Base-by-base conservation (phyloP, 257 asterid genomes). In the Salvia splendens region DNA sequence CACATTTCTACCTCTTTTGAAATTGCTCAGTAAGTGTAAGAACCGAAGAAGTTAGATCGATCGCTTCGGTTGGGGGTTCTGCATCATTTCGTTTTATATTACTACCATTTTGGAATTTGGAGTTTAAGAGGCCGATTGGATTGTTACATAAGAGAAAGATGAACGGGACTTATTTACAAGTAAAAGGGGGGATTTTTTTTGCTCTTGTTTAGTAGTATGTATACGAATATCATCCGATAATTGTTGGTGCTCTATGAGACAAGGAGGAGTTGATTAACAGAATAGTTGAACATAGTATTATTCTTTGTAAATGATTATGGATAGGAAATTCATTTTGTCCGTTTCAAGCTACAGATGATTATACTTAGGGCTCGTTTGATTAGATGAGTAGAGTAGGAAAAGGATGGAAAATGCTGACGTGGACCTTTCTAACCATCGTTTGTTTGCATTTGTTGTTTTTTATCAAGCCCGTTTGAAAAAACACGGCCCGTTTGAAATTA, bases 1-100 rank as follows among this genome's bases (percentile, higher is more conserved):
- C 40, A 20, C 6, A 4, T 53, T 2, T 46, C 8, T 56, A 35
- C 56, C 15, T n/a, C 36, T 52, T 12, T 10, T 62, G 30, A 12
- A 62, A 53, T 14, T 56, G 62, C 9, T 47, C 61, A 45, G 15
- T 12, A 43, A 24, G 67, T 33, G 61, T 14, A 16, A 50, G 72
- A 28, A 70, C 53, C 30, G 20, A 16, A 50, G 72, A 28, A 70
- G 64, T 30, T 67, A 30, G 71, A 71, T 76, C 73, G 33, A 51
- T 40, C 43, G 33, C 5, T 55, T 12, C 17, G 24, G 1, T 24
- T 14, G 38, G 32, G 35, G 32, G 49, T 73, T 63, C 12, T 20
- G 54, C 54, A 4, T 10, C 53, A 8, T 68, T 33, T 56, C 41
- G 5, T 54, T 64, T 63, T 9, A 52, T 17, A 53, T 20, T 48